Evolutionary conservation across 768 basidiomycete species (phyloP).

Genomic region (Panus rudis): DNA sequence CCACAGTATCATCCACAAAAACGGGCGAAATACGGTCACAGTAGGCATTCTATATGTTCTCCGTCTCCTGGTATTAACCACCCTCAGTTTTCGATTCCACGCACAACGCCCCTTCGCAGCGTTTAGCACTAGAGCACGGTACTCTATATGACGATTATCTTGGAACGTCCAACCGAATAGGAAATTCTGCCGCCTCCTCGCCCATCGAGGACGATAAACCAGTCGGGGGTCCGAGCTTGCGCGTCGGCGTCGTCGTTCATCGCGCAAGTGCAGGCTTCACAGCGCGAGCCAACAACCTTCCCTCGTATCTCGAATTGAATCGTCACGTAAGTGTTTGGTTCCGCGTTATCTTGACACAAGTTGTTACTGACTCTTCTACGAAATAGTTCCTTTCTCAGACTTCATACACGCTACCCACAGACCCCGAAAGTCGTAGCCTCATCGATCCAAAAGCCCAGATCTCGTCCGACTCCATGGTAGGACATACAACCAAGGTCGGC

Average conservation of each 20-base stretch:
- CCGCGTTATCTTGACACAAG: slow-evolving; percentile 1
- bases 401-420: slow-evolving; percentile 48
- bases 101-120: slow-evolving; percentile 39
- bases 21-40: slow-evolving; percentile 48
- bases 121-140: slow-evolving; percentile 53
- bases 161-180: slow-evolving; percentile 9
- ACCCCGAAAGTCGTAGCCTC: slow-evolving; percentile 55
- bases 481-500: slow-evolving; percentile 73
- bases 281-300: slow-evolving; percentile 69
- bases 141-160: slow-evolving; percentile 32
- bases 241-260: slow-evolving; percentile 61
- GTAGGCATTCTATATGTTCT: slow-evolving; percentile 25
- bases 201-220: slow-evolving; percentile 31
- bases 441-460: slow-evolving; percentile 82
- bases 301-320: slow-evolving; percentile 74
- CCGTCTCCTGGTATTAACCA: too few relatives aligned
- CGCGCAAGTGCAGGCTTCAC: slow-evolving; percentile 46
- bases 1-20: slow-evolving; percentile 66
- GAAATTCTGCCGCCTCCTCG: slow-evolving; percentile 32
- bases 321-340: slow-evolving; percentile 50
- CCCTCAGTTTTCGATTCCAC: slow-evolving; percentile 45
- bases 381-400: slow-evolving; percentile 46
- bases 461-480: slow-evolving; percentile 75
- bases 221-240: slow-evolving; percentile 38
- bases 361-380: slow-evolving; percentile 10